A percentile compares a stretch with the other conserved stretches of the same genome.
Conservation (phyloP, 179 eudicot species). For the Spergularia azorica region DNA sequence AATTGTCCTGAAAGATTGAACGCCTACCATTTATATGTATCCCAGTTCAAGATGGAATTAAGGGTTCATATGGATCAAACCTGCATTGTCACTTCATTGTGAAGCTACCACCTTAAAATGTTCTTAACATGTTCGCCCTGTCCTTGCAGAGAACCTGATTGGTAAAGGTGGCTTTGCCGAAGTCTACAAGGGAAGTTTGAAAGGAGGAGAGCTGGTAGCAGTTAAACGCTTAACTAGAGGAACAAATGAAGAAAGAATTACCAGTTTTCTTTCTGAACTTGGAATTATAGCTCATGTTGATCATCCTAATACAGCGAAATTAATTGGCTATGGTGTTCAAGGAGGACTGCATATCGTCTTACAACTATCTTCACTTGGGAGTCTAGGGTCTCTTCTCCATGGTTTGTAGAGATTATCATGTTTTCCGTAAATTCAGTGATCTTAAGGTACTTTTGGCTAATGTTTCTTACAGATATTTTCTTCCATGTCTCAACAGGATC, state of each 20-base stretch:
- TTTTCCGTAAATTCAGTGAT: neutral
- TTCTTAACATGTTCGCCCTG: slow-evolving; percentile 1
- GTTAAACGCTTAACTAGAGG: slow-evolving; percentile 62
- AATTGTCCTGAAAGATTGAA: no score
- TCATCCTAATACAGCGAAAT: slow-evolving; percentile 81
- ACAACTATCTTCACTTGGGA: slow-evolving; percentile 79
- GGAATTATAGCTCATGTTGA: slow-evolving; percentile 85
- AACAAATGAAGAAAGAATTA: slow-evolving; percentile 55
- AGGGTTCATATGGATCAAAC: neutral
- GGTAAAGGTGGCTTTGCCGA: slow-evolving; percentile 89
- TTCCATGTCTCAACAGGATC: slow-evolving; percentile 35
- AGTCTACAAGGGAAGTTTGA: slow-evolving; percentile 71
- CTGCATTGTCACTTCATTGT: neutral
- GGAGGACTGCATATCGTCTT: slow-evolving; percentile 69
- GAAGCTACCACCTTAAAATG: neutral
- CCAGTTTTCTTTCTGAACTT: slow-evolving; percentile 69
- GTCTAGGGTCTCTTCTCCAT: slow-evolving; percentile 74
- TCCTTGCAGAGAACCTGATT: slow-evolving; percentile 58
- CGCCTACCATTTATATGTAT: no score
- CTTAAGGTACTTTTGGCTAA: neutral
- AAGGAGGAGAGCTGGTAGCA: slow-evolving; percentile 69
- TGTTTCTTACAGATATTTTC: neutral
- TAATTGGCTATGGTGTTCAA: slow-evolving; percentile 79
- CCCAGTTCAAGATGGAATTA: no score
- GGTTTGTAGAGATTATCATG: slow-evolving; percentile 40